Percentiles rank a stretch among this genome's conserved stretches.
These are phyloP conservation scores for Barnettozyma hawaiiensis DNA, from an alignment of 1,139 yeast species.

Conservation along the genomic window DNA sequence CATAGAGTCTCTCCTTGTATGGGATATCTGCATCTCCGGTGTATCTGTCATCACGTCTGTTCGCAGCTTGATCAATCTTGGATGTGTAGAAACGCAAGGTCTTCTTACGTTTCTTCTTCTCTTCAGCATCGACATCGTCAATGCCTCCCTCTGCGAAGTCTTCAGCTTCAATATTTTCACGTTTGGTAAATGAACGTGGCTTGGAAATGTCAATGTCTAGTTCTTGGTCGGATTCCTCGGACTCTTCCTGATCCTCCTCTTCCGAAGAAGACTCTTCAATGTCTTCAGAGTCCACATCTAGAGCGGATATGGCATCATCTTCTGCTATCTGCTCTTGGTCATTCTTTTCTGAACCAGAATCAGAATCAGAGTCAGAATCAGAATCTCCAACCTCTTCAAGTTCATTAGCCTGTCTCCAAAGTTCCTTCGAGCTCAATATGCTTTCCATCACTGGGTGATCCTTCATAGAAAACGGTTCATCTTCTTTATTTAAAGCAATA, in stretches of 20 bases:
- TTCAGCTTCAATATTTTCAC: slow-evolving; percentile 18
- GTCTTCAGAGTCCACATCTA: slow-evolving; percentile 14
- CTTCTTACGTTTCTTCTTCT: slow-evolving; percentile 74
- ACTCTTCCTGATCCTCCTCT: slow-evolving; percentile 25
- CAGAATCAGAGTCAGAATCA: slow-evolving; percentile 25
- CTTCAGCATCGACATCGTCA: slow-evolving; percentile 81
- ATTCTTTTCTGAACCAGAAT: slow-evolving; percentile 18
- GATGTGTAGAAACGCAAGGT: slow-evolving; percentile 94
- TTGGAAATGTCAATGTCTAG: slow-evolving; percentile 47
- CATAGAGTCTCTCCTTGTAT: slow-evolving; percentile 84
- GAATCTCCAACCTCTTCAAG: slow-evolving; percentile 32
- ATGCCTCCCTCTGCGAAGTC: slow-evolving; percentile 58
- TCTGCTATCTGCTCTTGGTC: slow-evolving; percentile 16
- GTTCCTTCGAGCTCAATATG: slow-evolving; percentile 71
- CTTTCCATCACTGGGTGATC: slow-evolving; percentile 88
- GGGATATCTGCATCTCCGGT: slow-evolving; percentile 91
- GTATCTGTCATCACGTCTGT: slow-evolving; percentile 49
- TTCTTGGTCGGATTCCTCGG: slow-evolving; percentile 31
- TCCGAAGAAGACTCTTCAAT: slow-evolving; percentile 2
- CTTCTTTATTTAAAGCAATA: slow-evolving; percentile 43
- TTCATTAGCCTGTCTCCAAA: slow-evolving; percentile 78
- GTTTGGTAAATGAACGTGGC: slow-evolving; percentile 36
- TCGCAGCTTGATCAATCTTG: slow-evolving; percentile 81
- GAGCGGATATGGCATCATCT: neutral
- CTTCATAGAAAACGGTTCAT: slow-evolving; percentile 64